Conservation (phyloP, 257 asterid species). For the Leonotis leonurus region DNA sequence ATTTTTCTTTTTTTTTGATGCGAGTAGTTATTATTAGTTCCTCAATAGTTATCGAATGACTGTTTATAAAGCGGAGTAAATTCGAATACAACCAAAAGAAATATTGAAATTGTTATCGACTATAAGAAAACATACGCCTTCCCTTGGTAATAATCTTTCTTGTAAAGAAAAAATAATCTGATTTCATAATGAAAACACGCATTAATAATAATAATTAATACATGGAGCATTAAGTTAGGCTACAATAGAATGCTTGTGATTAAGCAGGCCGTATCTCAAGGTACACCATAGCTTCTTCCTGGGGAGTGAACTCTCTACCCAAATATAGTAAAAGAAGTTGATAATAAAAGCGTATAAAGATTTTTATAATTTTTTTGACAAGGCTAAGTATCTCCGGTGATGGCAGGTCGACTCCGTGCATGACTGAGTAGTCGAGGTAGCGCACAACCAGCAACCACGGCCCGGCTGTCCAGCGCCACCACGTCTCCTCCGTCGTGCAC, state of each 20-base stretch:
- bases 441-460: constrained; percentile 15
- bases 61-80: too few species aligned
- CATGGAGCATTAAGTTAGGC: too few species aligned
- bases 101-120: too few species aligned
- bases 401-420: constrained; percentile 17
- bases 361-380: constrained; percentile 1
- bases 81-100: too few species aligned
- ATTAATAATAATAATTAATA: too few species aligned
- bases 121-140: too few species aligned
- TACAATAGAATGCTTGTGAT: constrained; percentile 1
- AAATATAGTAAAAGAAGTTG: background rate
- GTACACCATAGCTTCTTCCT: background rate
- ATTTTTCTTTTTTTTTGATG: too few species aligned
- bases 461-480: constrained; percentile 21
- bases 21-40: too few species aligned
- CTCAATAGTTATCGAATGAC: too few species aligned
- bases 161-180: too few species aligned
- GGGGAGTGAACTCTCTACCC: constrained; percentile 10
- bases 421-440: constrained; percentile 34
- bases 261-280: background rate
- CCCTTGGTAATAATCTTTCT: too few species aligned
- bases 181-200: too few species aligned
- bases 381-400: background rate
- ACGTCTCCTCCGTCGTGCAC: constrained; percentile 12
- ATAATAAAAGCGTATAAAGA: background rate